Percentiles rank a stretch among this genome's conserved stretches.
phyloP scores from a whole-genome alignment of 2,329 filamentous ascomycete species.

The Epichloe festucae region DNA sequence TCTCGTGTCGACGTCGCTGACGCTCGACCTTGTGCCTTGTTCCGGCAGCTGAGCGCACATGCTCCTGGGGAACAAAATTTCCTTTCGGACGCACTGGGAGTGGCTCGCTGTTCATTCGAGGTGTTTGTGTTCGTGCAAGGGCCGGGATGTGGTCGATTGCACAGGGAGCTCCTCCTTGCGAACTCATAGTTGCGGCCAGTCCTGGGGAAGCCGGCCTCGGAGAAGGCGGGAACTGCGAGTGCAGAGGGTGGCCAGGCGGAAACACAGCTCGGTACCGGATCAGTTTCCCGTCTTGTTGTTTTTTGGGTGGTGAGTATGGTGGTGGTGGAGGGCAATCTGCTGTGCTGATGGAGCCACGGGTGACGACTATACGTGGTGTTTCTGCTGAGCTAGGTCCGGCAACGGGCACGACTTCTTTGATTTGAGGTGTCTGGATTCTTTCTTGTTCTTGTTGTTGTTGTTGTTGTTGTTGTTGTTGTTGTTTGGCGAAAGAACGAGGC shows the following conservation, averaged over 20 bases:
- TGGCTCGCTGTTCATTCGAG: constrained; percentile 8
- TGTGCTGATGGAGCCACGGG: not conserved
- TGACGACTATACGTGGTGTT: constrained; percentile 2
- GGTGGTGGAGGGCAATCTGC: constrained; percentile 31
- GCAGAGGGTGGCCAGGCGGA: constrained; percentile 38
- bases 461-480: constrained; percentile 3
- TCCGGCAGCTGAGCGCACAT: constrained; percentile 27
- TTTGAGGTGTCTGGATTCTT: not conserved
- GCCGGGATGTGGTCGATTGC: constrained; percentile 43
- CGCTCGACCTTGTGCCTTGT: constrained; percentile 34
- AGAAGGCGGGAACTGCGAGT: constrained; percentile 38
- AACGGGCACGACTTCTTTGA: not conserved
- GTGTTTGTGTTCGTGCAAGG: constrained; percentile 9
- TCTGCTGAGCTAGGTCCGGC: not conserved
- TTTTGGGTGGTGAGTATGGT: constrained; percentile 39
- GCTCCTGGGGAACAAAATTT: constrained; percentile 32
- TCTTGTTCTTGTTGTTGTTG: not conserved
- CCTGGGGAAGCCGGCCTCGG: constrained; percentile 54
- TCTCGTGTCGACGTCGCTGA: constrained; percentile 45
- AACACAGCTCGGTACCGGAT: constrained; percentile 45
- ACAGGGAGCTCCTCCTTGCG: constrained; percentile 45
- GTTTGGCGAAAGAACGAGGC: constrained; percentile 11
- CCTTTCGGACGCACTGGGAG: constrained; percentile 33
- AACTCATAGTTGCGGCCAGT: constrained; percentile 47
- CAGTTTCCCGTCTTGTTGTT: constrained; percentile 17